Evolutionary conservation across 2,329 filamentous ascomycete species (phyloP).

Genomic region (Chaetomiaceae sp.): DNA sequence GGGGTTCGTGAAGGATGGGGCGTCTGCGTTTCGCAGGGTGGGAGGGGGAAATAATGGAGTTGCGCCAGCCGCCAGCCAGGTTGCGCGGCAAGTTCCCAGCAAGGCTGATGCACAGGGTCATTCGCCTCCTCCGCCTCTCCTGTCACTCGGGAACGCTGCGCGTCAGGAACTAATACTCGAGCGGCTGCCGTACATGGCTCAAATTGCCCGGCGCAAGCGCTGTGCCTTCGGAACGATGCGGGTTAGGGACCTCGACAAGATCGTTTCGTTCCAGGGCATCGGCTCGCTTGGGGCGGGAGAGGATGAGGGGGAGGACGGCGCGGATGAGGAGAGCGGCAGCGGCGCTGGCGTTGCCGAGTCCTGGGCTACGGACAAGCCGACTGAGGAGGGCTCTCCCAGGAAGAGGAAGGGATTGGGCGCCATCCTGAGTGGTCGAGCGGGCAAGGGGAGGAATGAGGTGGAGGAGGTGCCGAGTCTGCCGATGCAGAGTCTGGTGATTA

Average conservation of each 20-base stretch:
- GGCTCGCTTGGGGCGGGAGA: constrained; percentile 38
- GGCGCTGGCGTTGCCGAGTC: constrained; percentile 37
- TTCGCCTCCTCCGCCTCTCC: constrained; percentile 35
- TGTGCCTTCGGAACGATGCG: constrained; percentile 34
- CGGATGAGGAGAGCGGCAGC: constrained; percentile 34
- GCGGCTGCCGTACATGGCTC: constrained; percentile 77
- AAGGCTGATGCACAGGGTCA: not conserved
- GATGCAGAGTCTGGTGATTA: constrained; percentile 66
- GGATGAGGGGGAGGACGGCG: constrained; percentile 43
- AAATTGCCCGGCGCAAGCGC: constrained; percentile 50
- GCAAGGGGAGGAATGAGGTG: constrained; percentile 25
- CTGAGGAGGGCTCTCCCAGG: constrained; percentile 47
- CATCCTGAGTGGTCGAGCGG: constrained; percentile 23
- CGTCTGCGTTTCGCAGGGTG: constrained; percentile 12
- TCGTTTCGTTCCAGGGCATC: constrained; percentile 63
- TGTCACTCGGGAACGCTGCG: constrained; percentile 61
- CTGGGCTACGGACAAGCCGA: constrained; percentile 60
- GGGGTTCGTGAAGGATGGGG: constrained; percentile 2
- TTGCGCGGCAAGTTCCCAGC: constrained; percentile 10
- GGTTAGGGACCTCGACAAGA: constrained; percentile 60
- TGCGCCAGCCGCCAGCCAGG: not conserved
- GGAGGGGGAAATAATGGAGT: not conserved
- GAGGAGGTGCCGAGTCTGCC: constrained; percentile 36
- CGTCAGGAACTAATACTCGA: constrained; percentile 76
- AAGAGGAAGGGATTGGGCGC: constrained; percentile 37